phyloP scores from a whole-genome alignment of 2,329 filamentous ascomycete genomes.

The Aspergillus latus region DNA sequence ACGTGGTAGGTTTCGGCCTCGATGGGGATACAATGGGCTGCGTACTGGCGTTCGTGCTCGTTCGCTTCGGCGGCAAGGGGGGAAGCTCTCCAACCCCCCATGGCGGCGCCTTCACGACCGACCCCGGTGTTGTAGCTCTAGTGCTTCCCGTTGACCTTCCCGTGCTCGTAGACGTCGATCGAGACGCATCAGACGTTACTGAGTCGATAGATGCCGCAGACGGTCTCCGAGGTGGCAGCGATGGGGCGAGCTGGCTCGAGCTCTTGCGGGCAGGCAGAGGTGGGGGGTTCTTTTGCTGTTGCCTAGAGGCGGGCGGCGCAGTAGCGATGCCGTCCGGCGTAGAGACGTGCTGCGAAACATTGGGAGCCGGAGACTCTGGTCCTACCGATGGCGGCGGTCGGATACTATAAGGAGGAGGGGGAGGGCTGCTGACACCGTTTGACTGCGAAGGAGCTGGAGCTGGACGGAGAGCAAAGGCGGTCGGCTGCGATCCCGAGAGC shows the following conservation, averaged over 20 bases:
- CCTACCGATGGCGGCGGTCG: background rate
- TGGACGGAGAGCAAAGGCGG: constrained; percentile 27
- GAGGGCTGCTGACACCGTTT: constrained; percentile 3
- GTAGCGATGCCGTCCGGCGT: constrained; percentile 18
- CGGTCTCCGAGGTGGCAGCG: constrained; percentile 49
- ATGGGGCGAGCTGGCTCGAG: constrained; percentile 40
- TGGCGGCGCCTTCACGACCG: constrained; percentile 53
- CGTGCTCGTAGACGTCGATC: constrained; percentile 47
- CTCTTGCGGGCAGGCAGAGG: constrained; percentile 48
- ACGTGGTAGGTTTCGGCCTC: constrained; percentile 24
- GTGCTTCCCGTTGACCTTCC: constrained; percentile 36
- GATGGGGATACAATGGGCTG: constrained; percentile 23
- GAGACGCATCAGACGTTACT: constrained; percentile 52
- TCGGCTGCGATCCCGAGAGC: constrained; percentile 26
- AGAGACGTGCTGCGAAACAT: constrained; percentile 26
- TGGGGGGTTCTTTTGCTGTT: constrained; percentile 41
- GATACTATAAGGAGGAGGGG: constrained; percentile 1
- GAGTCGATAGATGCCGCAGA: constrained; percentile 48
- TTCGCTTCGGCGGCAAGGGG: constrained; percentile 53
- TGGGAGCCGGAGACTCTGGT: background rate
- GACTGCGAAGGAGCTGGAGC: constrained; percentile 19
- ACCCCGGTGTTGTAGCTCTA: constrained; percentile 31
- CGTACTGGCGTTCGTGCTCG: constrained; percentile 19
- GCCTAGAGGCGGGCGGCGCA: constrained; percentile 18
- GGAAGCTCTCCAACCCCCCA: constrained; percentile 58